Conservation (phyloP, 2,329 filamentous ascomycete species). For the Hirsutella rhossiliensis region DNA sequence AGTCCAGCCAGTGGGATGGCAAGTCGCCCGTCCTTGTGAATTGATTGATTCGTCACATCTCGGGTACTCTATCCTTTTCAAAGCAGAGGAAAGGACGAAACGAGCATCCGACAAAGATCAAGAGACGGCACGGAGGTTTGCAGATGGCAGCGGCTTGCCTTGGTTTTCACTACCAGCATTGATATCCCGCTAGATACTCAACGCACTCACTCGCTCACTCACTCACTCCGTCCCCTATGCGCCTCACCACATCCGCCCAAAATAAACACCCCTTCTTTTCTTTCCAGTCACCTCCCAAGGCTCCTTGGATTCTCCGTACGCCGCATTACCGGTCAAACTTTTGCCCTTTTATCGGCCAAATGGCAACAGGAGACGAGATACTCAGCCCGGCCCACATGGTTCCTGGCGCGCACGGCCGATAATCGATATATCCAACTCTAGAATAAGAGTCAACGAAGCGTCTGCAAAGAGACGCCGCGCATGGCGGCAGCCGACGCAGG, state of each 20-base stretch:
- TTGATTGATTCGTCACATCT: no score
- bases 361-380: background rate
- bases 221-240: background rate
- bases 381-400: background rate
- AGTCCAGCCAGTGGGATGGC: no score
- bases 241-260: background rate
- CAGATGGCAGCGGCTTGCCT: background rate
- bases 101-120: no score
- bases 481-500: background rate
- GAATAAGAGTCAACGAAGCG: no score
- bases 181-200: background rate
- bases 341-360: background rate
- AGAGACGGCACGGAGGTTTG: background rate
- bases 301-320: background rate
- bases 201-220: background rate
- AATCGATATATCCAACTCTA: conserved; percentile 1
- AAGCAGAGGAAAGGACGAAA: no score
- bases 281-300: background rate
- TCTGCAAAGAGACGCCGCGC: background rate
- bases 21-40: no score
- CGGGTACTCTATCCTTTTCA: no score
- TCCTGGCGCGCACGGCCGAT: background rate
- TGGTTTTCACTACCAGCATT: no score
- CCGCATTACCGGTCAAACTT: background rate
- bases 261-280: background rate